Base-by-base conservation (phyloP, 108 stramenopile genomes). In the Poteriospumella lacustris region DNA sequence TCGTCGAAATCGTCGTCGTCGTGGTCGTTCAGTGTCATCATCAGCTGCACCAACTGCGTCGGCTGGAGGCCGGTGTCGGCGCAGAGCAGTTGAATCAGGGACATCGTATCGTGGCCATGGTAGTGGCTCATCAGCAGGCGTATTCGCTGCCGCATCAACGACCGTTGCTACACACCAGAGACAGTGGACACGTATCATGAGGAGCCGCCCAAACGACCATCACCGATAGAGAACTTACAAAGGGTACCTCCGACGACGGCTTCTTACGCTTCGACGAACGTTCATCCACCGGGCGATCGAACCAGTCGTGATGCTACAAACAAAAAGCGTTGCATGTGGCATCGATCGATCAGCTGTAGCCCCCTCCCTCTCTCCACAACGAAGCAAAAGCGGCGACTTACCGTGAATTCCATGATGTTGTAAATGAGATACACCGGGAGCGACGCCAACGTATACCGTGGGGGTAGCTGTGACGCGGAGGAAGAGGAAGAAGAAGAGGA, bases 401-500 rank as follows among this genome's bases (percentile, higher is more conserved):
- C 70, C 70, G 36, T 73, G 70, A 73, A 73, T 73, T 73, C 70
- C 70, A 73, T 9, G 41, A 56, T 73, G 41, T 73, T 12, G 36
- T 34, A 38, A 44, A 73, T 44, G 15, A 73, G 31, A 24, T 73
- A 3, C 5, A 42, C 26, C 3, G 70, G 33, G 31, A 73, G 47
- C 5, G 70, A 44, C 36, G 26, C 24, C 19, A 68, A 40, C 28
- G 64, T 39, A 12, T 36, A 19, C n/a, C n/a, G n/a, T n/a, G n/a
- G n/a, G n/a, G n/a, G n/a, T n/a, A n/a, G n/a, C n/a, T n/a, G n/a
- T n/a, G n/a, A n/a, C n/a, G n/a, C n/a, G n/a, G n/a, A n/a, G n/a
- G n/a, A n/a, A n/a, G n/a, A n/a, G n/a, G n/a, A n/a, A n/a, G n/a
- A n/a, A n/a, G n/a, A n/a, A n/a, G n/a, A n/a, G n/a, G n/a, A n/a